phyloP scores from a whole-genome alignment of 2,329 filamentous ascomycete genomes.

The Colletotrichum higginsianum region DNA sequence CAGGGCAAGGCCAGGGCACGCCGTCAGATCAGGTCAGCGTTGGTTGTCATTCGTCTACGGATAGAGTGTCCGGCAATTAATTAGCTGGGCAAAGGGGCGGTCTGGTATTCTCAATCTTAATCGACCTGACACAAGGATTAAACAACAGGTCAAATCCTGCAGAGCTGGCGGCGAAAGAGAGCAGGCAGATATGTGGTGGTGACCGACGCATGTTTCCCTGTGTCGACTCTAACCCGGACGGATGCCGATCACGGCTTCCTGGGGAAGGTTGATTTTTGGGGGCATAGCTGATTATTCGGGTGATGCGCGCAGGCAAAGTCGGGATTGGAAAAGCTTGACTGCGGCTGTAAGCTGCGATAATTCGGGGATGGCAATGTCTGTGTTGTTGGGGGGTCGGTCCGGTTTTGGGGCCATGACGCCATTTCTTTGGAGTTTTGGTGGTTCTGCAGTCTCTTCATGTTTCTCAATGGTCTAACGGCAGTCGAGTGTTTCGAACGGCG shows the following conservation, averaged over 20 bases:
- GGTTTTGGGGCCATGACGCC: constrained; percentile 11
- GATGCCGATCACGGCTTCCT: constrained; percentile 24
- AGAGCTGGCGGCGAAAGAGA: constrained; percentile 6
- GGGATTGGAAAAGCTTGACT: constrained; percentile 34
- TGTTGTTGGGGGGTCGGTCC: neutral
- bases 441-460: neutral
- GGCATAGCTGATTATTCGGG: constrained; percentile 7
- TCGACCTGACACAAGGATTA: neutral
- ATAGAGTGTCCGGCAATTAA: neutral
- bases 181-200: constrained; percentile 19
- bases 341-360: neutral
- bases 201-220: constrained; percentile 17
- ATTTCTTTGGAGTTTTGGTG: neutral
- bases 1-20: constrained; percentile 13
- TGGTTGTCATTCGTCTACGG: constrained; percentile 18
- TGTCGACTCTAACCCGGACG: neutral
- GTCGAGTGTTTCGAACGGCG: neutral
- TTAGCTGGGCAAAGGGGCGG: constrained; percentile 1
- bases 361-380: neutral
- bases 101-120: constrained; percentile 27
- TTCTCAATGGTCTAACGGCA: constrained; percentile 1
- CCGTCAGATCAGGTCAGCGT: neutral
- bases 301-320: constrained; percentile 22
- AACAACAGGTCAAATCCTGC: constrained; percentile 5
- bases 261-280: constrained; percentile 1